Percentiles rank a stretch among this genome's conserved stretches.
These are phyloP conservation scores for Tolypocladium album DNA, from an alignment of 2,329 filamentous ascomycete genomes.

Conservation along the genomic window DNA sequence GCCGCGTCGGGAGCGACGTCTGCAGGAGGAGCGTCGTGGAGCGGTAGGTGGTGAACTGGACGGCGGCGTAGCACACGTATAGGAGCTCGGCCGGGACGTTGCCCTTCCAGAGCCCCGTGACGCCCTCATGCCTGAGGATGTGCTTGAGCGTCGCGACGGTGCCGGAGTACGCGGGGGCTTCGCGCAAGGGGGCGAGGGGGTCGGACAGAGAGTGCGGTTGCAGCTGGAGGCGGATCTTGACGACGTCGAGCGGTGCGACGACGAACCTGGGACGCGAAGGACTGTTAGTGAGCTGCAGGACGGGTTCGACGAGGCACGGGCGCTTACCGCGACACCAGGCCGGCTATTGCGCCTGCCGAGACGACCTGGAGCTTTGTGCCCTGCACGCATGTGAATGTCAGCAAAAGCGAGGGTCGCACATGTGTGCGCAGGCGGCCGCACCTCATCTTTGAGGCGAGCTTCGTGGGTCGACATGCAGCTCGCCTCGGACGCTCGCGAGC, in stretches of 20 bases:
- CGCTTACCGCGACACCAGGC: slow-evolving; percentile 74
- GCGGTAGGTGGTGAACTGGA: slow-evolving; percentile 86
- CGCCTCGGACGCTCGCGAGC: neutral
- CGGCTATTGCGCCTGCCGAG: slow-evolving; percentile 52
- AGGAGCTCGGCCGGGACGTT: slow-evolving; percentile 92
- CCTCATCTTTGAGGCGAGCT: slow-evolving; percentile 48
- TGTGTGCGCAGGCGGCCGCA: slow-evolving; percentile 15
- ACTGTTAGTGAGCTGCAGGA: neutral
- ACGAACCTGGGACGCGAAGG: slow-evolving; percentile 53
- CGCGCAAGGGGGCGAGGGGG: slow-evolving; percentile 48
- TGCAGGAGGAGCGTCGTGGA: slow-evolving; percentile 59
- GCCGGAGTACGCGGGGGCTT: slow-evolving; percentile 55
- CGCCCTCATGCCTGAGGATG: slow-evolving; percentile 71
- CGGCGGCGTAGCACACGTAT: slow-evolving; percentile 81
- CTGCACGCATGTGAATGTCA: slow-evolving; percentile 16
- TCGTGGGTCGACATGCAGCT: slow-evolving; percentile 24
- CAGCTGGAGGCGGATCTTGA: slow-evolving; percentile 95
- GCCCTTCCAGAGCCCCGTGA: slow-evolving; percentile 90
- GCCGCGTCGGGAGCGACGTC: slow-evolving; percentile 27
- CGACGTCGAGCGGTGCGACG: slow-evolving; percentile 88
- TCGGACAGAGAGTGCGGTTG: slow-evolving; percentile 78
- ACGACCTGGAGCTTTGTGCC: slow-evolving; percentile 47
- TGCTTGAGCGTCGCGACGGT: slow-evolving; percentile 64
- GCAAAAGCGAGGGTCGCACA: neutral
- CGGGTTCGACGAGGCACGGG: neutral